Base-by-base conservation (phyloP, 805 yeast genomes). In the Starmerella apicola region DNA sequence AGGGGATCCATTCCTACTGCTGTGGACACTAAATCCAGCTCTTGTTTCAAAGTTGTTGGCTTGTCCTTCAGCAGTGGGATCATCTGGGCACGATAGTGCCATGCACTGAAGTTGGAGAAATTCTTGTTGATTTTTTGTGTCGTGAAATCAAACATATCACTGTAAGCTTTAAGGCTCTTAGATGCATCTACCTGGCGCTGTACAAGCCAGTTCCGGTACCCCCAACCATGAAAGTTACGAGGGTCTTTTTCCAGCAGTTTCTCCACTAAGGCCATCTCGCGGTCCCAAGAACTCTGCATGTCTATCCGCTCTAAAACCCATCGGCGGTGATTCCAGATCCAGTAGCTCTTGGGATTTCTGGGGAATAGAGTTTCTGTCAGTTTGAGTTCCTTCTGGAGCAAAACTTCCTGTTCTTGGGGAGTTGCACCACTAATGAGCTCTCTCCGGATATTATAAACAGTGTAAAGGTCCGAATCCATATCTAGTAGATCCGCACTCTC, bases 201-300 rank as follows among this genome's bases (percentile, higher is more conserved):
- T 4, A 82, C 72, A 5, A 91, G 74, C 40, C 72, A 71, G 42
- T 97, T 67, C 53, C 98, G 66, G 57, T 91, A 91, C 36, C 81
- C 84, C 98, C 98, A 88, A 1, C 94, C 97, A 57, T 86, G 96
- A 59, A 70, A 91, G 57, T 91, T 91, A 51, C 98, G 70, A 15
- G 81, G 67, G 55, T 91, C 98, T 37, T 71, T 58, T 20, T 69
- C 67, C 38, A 88, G 65, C 51, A 91, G 62, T 51, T 74, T 75
- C 43, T 71, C 72, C 1, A 83, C 86, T 7, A 85, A 67, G 1
- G 59, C 65, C 51, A 91, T 60, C 57, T 91, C 98, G 24, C 53
- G 56, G n/a, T 64, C 57, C 91, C 93, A 84, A 2, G 68, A 65
- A 25, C 72, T 71, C 16, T 64, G 55, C 9, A 15, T 5, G 8